Evolutionary conservation across 306 rosid species (phyloP), one percentile per base, ranked within the genome.

Genomic region (Mimosa pudica): DNA sequence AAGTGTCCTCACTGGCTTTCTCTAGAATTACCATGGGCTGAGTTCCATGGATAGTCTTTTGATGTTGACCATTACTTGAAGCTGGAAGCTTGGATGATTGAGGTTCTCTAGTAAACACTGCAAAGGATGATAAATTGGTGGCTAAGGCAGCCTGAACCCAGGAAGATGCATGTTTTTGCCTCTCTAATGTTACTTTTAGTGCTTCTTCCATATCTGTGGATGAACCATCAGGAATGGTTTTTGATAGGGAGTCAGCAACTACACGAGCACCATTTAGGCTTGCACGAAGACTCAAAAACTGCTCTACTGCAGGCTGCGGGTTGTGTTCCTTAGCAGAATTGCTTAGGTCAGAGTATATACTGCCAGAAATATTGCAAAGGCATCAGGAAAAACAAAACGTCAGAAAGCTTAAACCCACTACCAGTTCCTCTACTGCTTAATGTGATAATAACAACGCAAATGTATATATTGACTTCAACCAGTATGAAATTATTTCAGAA

Each of bases 71-170:
- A 57, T 80, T 88, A 76, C 81, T 77, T 71, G 88, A 82, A 77
- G 80, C 84, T 47, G 80, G 85, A 79, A 78, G 63, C 67, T 52
- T 86, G 65, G 89, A 54, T 36, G 87, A 77, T 72, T 60, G 71
- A 58, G 89, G 81, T 48, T 92, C 96, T 48, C 85, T 87, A 75
- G 84, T 86, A 52, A 63, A 93, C 54, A 93, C 92, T 30, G 88
- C 65, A 69, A 96, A 96, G 73, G 94, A 81, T 49, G 99, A 90
- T 62, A 96, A 81, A 78, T 90, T 89, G 83, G 97, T 87, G 58
- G 92, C 81, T 76, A 93, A 72, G 45, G 99, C 96, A 74, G 97
- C 92, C 86, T 93, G 98, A 46, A 96, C 92, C 99, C 99, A 96
- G 30, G 86, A 82, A 70, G 92, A 84, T 42, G 98, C 96, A 44